A percentile compares a stretch with the other conserved stretches of the same genome.
Conservation (phyloP, 345 rosid species). For the Erysimum cheiranthoides region DNA sequence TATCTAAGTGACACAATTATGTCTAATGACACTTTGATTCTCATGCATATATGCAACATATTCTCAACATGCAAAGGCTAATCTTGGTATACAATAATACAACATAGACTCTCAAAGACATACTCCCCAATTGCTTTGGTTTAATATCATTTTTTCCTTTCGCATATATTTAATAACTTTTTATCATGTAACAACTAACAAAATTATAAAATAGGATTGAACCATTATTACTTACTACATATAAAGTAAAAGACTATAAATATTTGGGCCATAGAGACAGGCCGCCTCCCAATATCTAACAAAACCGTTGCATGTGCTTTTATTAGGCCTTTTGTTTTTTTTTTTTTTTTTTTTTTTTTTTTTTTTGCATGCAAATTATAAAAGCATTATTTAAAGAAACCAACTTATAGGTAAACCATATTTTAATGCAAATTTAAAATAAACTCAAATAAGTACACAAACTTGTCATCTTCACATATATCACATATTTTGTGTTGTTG, state of each 20-base stretch:
- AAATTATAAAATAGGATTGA: neutral
- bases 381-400: constrained; percentile 17
- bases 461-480: neutral
- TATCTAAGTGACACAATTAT: neutral
- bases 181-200: neutral
- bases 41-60: neutral
- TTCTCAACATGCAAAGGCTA: constrained; percentile 12
- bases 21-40: neutral
- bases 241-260: constrained; percentile 21
- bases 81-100: neutral
- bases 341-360: neutral
- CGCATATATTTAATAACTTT: neutral
- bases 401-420: neutral
- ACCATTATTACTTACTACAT: neutral
- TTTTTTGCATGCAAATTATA: neutral
- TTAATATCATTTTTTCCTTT: neutral
- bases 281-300: constrained; percentile 36
- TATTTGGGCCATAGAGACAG: constrained; percentile 20
- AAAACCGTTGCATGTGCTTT: constrained; percentile 36
- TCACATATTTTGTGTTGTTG: constrained; percentile 8
- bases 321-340: constrained; percentile 14
- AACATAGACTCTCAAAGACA: too few species aligned
- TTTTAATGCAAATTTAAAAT: neutral
- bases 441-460: constrained; percentile 3
- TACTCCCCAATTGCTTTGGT: neutral